phyloP scores from a whole-genome alignment of 495 filamentous ascomycete species.

The Mycothermus thermophilus region DNA sequence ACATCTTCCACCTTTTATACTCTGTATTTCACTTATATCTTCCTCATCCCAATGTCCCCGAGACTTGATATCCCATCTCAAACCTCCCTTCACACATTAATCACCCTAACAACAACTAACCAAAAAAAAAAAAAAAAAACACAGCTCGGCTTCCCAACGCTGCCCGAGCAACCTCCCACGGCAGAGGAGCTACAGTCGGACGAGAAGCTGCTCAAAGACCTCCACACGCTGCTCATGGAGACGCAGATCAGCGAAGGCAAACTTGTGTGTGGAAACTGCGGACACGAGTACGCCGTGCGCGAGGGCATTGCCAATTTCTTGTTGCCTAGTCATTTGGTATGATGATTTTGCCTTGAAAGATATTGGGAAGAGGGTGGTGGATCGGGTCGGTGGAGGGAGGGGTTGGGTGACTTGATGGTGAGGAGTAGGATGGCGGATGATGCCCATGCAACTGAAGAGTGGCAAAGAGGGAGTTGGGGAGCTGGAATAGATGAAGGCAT shows the following conservation, averaged over 20 bases:
- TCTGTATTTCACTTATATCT: conserved; percentile 1
- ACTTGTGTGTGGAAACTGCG: conserved; percentile 80
- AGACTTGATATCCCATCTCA: no score
- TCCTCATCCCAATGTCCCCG: no score
- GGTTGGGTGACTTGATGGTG: no score
- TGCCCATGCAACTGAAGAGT: no score
- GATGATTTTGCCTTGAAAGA: no score
- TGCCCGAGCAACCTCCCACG: conserved; percentile 50
- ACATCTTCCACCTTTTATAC: no score
- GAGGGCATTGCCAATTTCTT: conserved; percentile 96
- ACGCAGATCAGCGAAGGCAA: conserved; percentile 79
- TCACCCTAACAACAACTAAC: conserved; percentile 1
- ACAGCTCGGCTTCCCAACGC: conserved; percentile 69
- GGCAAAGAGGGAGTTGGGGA: no score
- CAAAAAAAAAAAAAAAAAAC: no score
- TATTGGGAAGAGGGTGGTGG: no score
- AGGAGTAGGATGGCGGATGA: no score
- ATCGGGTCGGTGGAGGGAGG: background rate
- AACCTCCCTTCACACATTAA: background rate
- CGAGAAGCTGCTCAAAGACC: conserved; percentile 54
- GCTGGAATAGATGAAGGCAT: no score
- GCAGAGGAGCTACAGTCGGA: conserved; percentile 45
- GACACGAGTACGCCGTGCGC: conserved; percentile 81
- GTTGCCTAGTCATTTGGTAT: conserved; percentile 79
- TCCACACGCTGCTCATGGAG: conserved; percentile 77